Evolutionary conservation across 1,284 basidiomycete genomes (phyloP), one percentile per base, ranked within the genome.

Genomic region (Erythrobasidium hasegawianum): DNA sequence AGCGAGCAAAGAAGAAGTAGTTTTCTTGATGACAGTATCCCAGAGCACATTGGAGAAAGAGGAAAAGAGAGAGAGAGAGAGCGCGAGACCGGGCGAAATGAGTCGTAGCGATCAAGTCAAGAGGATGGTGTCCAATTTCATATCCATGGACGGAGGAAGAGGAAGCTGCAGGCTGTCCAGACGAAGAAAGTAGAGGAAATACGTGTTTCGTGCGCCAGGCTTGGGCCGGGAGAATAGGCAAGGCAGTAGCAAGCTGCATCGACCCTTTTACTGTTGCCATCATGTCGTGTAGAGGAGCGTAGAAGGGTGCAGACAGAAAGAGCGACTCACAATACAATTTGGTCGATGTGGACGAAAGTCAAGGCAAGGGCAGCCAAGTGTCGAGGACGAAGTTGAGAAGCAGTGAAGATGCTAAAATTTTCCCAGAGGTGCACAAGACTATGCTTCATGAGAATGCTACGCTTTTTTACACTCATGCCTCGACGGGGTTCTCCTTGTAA

Each of bases 401-500:
- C n/a, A n/a, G n/a, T n/a, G n/a, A n/a, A n/a, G n/a, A n/a, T n/a
- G n/a, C n/a, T n/a, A n/a, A n/a, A n/a, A n/a, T n/a, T n/a, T n/a
- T n/a, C n/a, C n/a, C n/a, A n/a, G n/a, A n/a, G n/a, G n/a, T n/a
- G n/a, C n/a, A n/a, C n/a, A n/a, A n/a, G n/a, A n/a, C n/a, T n/a
- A n/a, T n/a, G n/a, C n/a, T n/a, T n/a, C n/a, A n/a, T n/a, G n/a
- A n/a, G n/a, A n/a, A n/a, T n/a, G n/a, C n/a, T n/a, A n/a, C n/a
- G n/a, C n/a, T n/a, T n/a, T n/a, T n/a, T n/a, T n/a, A n/a, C n/a
- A n/a, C n/a, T 11, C 18, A n/a, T 5, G 55, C 55, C 4, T 13
- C 45, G 1, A 39, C 27, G 26, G 40, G 39, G 14, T 22, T 24
- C 24, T 57, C 45, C 43, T 65, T 58, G 56, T 58, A 93, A 78